Base-by-base conservation (phyloP, 352 stramenopile genomes). In the Pythium biforme region DNA sequence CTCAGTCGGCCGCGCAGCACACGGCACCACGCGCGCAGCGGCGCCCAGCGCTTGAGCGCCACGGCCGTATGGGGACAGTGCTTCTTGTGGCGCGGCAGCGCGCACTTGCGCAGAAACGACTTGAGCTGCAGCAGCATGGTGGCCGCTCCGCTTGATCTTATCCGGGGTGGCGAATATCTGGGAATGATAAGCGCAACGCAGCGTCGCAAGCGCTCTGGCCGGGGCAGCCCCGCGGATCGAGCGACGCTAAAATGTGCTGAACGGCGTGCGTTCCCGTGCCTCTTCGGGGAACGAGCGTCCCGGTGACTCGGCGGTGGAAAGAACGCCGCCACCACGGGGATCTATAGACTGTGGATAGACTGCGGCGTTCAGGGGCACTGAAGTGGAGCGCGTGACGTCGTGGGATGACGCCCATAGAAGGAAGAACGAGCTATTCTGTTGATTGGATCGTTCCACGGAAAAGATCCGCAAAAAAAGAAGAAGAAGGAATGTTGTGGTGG, bases 41-140 rank as follows among this genome's bases (percentile, higher is more conserved):
- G 55, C 3, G 45, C 27, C 62, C 62, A 69, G 29, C 62, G 62
- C 62, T 62, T 59, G 12, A 34, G 37, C 3, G 61, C 61, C 3
- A 68, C 47, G 14, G 22, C 52, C 45, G 52, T 68, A 47, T 68
- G 61, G 12, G 61, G 61, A 46, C 61, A 68, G 34, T 25, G 46
- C 43, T 62, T 49, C 26, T 62, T 68, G 27, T 53, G 39, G 25
- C 34, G 43, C 29, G 33, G 53, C 19, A 62, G 22, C 26, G 54
- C 15, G 54, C 53, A 57, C 31, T 53, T 53, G 26, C 43, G 46
- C 11, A 68, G 25, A 22, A 68, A 54, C 37, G 53, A 53, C 43
- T 50, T 51, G 27, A 68, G 33, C 3, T 31, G 27, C 46, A 68
- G 51, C 45, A 66, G 46, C 39, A 22, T 45, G 2, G 22, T 2